phyloP scores from a whole-genome alignment of 2,329 filamentous ascomycete genomes.

The Acephala macrosclerotiorum region DNA sequence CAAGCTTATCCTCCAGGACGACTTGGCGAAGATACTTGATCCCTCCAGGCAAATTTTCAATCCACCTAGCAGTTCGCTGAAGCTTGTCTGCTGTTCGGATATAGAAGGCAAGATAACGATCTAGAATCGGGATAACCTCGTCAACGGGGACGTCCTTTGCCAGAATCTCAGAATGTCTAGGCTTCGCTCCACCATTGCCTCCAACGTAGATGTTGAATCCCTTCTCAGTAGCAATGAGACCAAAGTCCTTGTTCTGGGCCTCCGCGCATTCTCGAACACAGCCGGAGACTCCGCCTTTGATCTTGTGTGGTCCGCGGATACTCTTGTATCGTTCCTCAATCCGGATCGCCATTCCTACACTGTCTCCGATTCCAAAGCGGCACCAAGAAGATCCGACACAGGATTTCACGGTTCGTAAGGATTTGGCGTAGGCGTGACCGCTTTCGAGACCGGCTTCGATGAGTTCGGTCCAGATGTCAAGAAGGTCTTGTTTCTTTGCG shows the following conservation, averaged over 20 bases:
- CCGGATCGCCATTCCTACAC: slow-evolving; percentile 87
- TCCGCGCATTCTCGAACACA: slow-evolving; percentile 95
- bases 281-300: slow-evolving; percentile 89
- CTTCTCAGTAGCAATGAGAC: slow-evolving; percentile 89
- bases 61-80: slow-evolving; percentile 87
- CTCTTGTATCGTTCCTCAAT: slow-evolving; percentile 93
- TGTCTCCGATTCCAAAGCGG: slow-evolving; percentile 86
- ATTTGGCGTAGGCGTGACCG: slow-evolving; percentile 91
- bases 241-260: slow-evolving; percentile 93
- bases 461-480: slow-evolving; percentile 81
- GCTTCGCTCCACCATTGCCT: slow-evolving; percentile 88
- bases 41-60: slow-evolving; percentile 84
- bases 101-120: slow-evolving; percentile 92
- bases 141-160: slow-evolving; percentile 86
- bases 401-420: slow-evolving; percentile 86
- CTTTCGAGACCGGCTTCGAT: slow-evolving; percentile 88
- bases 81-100: slow-evolving; percentile 91
- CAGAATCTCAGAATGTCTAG: slow-evolving; percentile 80
- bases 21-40: slow-evolving; percentile 85
- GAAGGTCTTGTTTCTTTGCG: slow-evolving; percentile 84
- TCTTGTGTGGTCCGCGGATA: slow-evolving; percentile 86
- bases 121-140: slow-evolving; percentile 83
- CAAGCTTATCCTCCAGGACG: slow-evolving; percentile 83
- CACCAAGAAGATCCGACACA: slow-evolving; percentile 95
- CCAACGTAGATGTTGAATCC: slow-evolving; percentile 93